Evolutionary conservation across 225 moss, liverwort and hornwort species (phyloP), one percentile per base, ranked within the genome.

Genomic region (Polytrichum commune): DNA sequence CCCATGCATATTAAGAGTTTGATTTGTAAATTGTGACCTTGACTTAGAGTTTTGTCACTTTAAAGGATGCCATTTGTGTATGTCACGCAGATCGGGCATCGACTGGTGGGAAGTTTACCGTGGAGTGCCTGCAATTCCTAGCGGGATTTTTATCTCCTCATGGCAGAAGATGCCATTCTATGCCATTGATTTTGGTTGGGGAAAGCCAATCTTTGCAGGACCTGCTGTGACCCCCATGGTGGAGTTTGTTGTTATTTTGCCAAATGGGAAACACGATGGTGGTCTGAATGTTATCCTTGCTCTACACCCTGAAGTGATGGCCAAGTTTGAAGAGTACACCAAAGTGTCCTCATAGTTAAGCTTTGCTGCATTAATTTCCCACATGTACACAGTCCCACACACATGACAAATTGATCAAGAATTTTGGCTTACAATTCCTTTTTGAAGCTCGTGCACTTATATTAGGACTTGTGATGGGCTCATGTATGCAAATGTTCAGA

Each of bases 131-230:
- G 90, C 90, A 0, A 76, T 91, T 0, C 77, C 90, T 1, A 90
- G 84, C 4, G 98, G 95, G 20, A 91, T 95, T 65, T 78, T 73
- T 78, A 84, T 98, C 67, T 79, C 76, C 20, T 95, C 98, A 0
- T 98, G 98, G 98, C 91, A 88, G 84, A 98, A 95, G 63, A 95
- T 98, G 95, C 98, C 98, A 3, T 98, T 98, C 69, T 93, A 89
- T 29, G 68, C 88, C 64, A 86, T 95, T 57, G 95, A 98, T 53
- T 95, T 93, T 33, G 98, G 98, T 1, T 98, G 98, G 98, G 98
- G 98, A 29, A 91, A 80, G 72, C 98, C 98, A 4, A 69, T 93
- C 19, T 98, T 84, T 56, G 95, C 95, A 0, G 95, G 98, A 0
- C 98, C 98, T 7, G 86, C 93, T 18, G 91, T 93, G 22, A 73